These are phyloP conservation scores for Colletotrichum tropicale DNA, from an alignment of 2,329 filamentous ascomycete species.

Conservation along the genomic window DNA sequence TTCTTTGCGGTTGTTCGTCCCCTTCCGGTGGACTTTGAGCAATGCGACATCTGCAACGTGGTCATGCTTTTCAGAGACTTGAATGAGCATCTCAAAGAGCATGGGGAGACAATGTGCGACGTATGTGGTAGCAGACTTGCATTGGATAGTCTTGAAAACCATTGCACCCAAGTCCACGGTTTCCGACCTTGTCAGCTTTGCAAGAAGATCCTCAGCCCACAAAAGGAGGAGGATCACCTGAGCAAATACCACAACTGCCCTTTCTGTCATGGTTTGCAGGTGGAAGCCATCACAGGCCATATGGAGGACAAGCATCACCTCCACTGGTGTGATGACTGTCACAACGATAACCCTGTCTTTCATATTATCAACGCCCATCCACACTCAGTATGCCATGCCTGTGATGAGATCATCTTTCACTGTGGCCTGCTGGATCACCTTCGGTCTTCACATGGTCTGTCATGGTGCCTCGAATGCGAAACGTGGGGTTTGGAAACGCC, in stretches of 20 bases:
- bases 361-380: rapidly evolving
- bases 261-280: background rate
- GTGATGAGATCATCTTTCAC: background rate
- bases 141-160: background rate
- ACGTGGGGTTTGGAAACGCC: background rate
- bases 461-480: background rate
- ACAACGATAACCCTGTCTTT: background rate
- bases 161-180: background rate
- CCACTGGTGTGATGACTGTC: background rate
- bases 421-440: background rate
- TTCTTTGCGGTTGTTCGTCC: background rate
- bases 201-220: background rate
- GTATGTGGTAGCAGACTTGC: background rate
- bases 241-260: background rate
- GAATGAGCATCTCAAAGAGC: background rate
- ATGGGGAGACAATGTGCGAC: background rate
- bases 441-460: background rate
- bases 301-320: background rate
- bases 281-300: background rate
- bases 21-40: background rate
- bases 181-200: background rate
- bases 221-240: rapidly evolving
- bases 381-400: background rate
- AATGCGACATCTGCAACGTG: background rate
- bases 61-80: background rate